phyloP scores from a whole-genome alignment of 2,329 filamentous ascomycete genomes.

The Fusarium cicatricum region DNA sequence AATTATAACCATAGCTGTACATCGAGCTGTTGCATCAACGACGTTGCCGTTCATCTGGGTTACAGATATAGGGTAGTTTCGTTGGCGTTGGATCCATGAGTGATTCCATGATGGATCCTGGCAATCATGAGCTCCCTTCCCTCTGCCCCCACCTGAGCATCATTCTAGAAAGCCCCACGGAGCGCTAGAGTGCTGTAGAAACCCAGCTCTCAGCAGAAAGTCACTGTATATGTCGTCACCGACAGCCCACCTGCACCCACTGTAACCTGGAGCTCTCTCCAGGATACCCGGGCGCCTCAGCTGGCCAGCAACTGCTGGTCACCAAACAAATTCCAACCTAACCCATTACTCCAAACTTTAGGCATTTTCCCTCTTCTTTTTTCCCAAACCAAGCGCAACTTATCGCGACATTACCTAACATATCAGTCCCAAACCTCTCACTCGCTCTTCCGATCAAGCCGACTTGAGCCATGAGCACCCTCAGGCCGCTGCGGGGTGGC shows the following conservation, averaged over 20 bases:
- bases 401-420: not conserved
- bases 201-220: slow-evolving; percentile 24
- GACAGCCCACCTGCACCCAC: slow-evolving; percentile 28
- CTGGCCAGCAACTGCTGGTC: slow-evolving; percentile 18
- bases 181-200: slow-evolving; percentile 34
- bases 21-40: no score
- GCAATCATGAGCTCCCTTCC: no score
- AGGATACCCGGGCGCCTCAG: no score
- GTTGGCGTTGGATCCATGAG: no score
- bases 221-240: slow-evolving; percentile 35
- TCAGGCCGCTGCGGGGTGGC: slow-evolving; percentile 71
- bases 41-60: no score
- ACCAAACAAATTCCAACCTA: slow-evolving; percentile 27
- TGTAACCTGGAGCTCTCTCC: slow-evolving; percentile 2
- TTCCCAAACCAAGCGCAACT: not conserved
- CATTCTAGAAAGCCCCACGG: slow-evolving; percentile 42
- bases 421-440: not conserved
- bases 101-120: no score
- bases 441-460: not conserved
- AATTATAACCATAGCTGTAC: no score
- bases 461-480: slow-evolving; percentile 54
- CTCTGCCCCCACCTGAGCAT: not conserved
- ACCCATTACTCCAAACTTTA: slow-evolving; percentile 9
- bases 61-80: no score
- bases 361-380: slow-evolving; percentile 10